Evolutionary conservation across 2,329 filamentous ascomycete species (phyloP).

Genomic region (Fusarium albosuccineum): DNA sequence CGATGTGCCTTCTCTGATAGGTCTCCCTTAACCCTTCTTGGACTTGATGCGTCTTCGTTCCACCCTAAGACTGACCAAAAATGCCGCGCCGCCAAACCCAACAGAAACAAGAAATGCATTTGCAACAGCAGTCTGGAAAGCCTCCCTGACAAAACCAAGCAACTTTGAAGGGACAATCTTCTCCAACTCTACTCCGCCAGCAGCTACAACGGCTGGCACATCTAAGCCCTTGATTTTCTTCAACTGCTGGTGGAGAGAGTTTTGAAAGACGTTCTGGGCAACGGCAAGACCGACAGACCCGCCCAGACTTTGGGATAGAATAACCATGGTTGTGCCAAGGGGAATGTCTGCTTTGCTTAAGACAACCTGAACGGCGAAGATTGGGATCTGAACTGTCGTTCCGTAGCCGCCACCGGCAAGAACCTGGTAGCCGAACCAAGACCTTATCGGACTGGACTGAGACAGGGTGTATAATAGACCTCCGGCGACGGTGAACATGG

Average conservation of each 20-base stretch:
- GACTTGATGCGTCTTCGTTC: conserved; percentile 32
- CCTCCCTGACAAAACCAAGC: conserved; percentile 25
- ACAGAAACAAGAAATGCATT: conserved; percentile 40
- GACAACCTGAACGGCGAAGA: conserved; percentile 59
- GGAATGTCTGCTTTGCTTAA: conserved; percentile 57
- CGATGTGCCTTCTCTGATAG: too few species aligned
- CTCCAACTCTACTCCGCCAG: conserved; percentile 30
- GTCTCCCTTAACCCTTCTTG: conserved; percentile 4
- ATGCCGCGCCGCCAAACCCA: conserved; percentile 30
- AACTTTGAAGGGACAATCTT: conserved; percentile 16
- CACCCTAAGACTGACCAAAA: conserved; percentile 37
- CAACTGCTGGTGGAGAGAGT: conserved; percentile 17
- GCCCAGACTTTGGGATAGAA: conserved; percentile 61
- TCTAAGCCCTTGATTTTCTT: conserved; percentile 21
- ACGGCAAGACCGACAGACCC: conserved; percentile 47
- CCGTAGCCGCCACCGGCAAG: conserved; percentile 59
- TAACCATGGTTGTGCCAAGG: conserved; percentile 56
- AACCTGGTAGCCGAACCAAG: conserved; percentile 61
- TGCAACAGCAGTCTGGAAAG: conserved; percentile 32
- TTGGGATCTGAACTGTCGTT: conserved; percentile 56
- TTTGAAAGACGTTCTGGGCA: conserved; percentile 41
- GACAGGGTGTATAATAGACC: conserved; percentile 41
- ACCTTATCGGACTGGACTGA: conserved; percentile 46
- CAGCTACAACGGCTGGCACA: conserved; percentile 21
- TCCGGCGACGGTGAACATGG: conserved; percentile 29